phyloP scores from a whole-genome alignment of 2,329 filamentous ascomycete genomes.

The Pseudogymnoascus sp. region DNA sequence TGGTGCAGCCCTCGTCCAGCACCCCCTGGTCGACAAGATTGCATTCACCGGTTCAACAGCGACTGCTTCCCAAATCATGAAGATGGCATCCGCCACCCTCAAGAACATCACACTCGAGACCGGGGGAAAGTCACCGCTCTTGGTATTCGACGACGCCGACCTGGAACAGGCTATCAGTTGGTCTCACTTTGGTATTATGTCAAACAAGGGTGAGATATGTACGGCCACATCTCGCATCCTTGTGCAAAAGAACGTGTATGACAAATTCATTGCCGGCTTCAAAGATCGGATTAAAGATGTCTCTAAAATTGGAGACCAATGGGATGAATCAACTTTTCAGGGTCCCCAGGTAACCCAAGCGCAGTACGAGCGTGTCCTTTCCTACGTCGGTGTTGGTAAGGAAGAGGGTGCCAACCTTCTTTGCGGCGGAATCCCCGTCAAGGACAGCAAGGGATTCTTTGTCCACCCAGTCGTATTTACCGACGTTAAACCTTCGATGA shows the following conservation, averaged over 20 bases:
- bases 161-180: slow-evolving; percentile 44
- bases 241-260: slow-evolving; percentile 53
- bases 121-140: slow-evolving; percentile 40
- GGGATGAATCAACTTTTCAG: slow-evolving; percentile 49
- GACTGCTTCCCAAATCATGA: too few species aligned
- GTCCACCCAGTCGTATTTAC: slow-evolving; percentile 60
- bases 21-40: too few species aligned
- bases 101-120: too few species aligned
- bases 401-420: slow-evolving; percentile 54
- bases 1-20: too few species aligned
- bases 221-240: slow-evolving; percentile 58
- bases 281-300: slow-evolving; percentile 52
- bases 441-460: slow-evolving; percentile 50
- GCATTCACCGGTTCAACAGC: too few species aligned
- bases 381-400: slow-evolving; percentile 55
- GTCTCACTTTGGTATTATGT: slow-evolving; percentile 43
- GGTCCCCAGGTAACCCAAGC: slow-evolving; percentile 46
- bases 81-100: too few species aligned
- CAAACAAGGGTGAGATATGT: slow-evolving; percentile 56
- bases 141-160: slow-evolving; percentile 57
- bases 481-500: slow-evolving; percentile 49
- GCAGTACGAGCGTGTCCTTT: slow-evolving; percentile 15
- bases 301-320: slow-evolving; percentile 47
- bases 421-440: slow-evolving; percentile 48
- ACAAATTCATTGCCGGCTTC: slow-evolving; percentile 48